Evolutionary conservation across 495 filamentous ascomycete species (phyloP).

Genomic region (Aspergillus sclerotiicarbonarius): DNA sequence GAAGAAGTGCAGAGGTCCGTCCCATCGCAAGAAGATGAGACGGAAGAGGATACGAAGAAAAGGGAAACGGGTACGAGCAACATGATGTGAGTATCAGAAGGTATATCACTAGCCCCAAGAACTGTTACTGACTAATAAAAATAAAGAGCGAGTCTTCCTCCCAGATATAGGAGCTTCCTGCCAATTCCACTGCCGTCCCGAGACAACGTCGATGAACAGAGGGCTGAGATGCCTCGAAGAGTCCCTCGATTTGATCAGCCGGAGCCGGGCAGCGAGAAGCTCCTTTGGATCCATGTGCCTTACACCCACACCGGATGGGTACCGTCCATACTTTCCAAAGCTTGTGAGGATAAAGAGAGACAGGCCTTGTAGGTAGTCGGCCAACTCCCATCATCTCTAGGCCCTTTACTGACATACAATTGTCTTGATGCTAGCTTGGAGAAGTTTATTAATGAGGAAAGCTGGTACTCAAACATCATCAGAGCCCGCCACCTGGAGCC

Average conservation of each 20-base stretch:
- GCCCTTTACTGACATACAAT: background rate
- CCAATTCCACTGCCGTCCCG: constrained; percentile 26
- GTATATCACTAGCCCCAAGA: background rate
- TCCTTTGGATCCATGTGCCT: constrained; percentile 66
- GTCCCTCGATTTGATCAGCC: constrained; percentile 40
- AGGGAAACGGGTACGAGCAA: background rate
- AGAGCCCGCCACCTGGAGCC: constrained; percentile 47
- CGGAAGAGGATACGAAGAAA: background rate
- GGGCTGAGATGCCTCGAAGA: constrained; percentile 28
- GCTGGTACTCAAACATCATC: constrained; percentile 46
- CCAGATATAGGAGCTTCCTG: constrained; percentile 24
- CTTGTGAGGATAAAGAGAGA: constrained; percentile 27
- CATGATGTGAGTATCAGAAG: background rate
- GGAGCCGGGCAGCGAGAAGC: constrained; percentile 43
- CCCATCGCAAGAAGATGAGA: constrained; percentile 3
- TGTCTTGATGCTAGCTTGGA: constrained; percentile 36
- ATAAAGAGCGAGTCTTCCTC: constrained; percentile 13
- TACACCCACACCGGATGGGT: constrained; percentile 69
- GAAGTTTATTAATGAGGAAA: constrained; percentile 46
- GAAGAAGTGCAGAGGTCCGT: constrained; percentile 2
- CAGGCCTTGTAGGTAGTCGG: constrained; percentile 24
- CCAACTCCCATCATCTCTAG: background rate
- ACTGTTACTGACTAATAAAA: background rate
- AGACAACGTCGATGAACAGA: constrained; percentile 27
- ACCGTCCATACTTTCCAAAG: constrained; percentile 31